These are phyloP conservation scores for Tuber umbilicatum DNA, from an alignment of 495 filamentous ascomycete species.

Conservation along the genomic window DNA sequence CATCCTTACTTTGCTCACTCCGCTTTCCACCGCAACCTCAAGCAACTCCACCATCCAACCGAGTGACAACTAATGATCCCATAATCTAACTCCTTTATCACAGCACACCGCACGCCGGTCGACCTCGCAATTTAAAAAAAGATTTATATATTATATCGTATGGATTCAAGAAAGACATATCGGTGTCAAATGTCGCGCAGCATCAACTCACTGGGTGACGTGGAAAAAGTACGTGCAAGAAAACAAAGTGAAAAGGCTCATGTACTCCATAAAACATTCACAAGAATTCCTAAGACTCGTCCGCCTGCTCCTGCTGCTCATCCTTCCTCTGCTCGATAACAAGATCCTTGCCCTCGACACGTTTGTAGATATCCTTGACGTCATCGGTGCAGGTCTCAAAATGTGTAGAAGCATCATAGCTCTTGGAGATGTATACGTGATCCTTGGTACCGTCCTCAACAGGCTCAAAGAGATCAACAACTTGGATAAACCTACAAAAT, in stretches of 20 bases:
- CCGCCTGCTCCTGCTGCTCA: constrained; percentile 25
- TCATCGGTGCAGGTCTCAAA: constrained; percentile 96
- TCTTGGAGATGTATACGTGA: constrained; percentile 95
- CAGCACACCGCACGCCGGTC: background rate
- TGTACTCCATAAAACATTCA: constrained; percentile 22
- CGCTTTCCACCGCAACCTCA: background rate
- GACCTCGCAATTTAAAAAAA: constrained; percentile 3
- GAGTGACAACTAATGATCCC: background rate
- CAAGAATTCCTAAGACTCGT: background rate
- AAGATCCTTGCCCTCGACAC: constrained; percentile 81
- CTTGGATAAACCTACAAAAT: constrained; percentile 37
- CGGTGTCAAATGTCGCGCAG: background rate
- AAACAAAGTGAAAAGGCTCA: constrained; percentile 8
- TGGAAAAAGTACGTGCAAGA: constrained; percentile 12
- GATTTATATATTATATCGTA: constrained; percentile 33
- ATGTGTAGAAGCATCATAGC: constrained; percentile 94
- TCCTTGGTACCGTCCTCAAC: constrained; percentile 77
- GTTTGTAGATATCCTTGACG: constrained; percentile 85
- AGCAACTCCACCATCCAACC: background rate
- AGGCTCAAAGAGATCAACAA: constrained; percentile 69
- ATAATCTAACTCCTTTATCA: background rate
- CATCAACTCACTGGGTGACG: background rate
- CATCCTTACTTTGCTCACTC: background rate
- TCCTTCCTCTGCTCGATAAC: constrained; percentile 47
- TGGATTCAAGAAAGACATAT: constrained; percentile 2